Base-by-base conservation (phyloP, 768 basidiomycete species). In the Mycena alexandri region DNA sequence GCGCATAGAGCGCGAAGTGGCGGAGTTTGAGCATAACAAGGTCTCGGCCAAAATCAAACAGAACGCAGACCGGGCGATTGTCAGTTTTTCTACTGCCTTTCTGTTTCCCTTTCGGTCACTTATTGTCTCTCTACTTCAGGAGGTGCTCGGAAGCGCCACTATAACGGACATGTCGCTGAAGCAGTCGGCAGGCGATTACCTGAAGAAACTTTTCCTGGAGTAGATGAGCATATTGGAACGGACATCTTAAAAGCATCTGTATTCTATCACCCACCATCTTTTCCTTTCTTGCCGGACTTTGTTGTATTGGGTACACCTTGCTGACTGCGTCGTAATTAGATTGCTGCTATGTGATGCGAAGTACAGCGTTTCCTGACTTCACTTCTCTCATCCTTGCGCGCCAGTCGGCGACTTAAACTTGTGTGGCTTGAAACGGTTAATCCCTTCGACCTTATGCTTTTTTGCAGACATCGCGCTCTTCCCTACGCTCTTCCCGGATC, bases 111-210 rank as follows among this genome's bases (percentile, higher is more conserved):
- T 29, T 33, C 44, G 44, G 34, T 36, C 52, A 54, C 25, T 64
- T 58, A 62, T 41, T 55, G 13, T 54, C 8, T 33, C 43, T 56
- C 13, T 29, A 19, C 17, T 21, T 13, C 55, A 86, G 82, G 90
- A 91, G 57, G 67, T 93, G 44, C 77, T 93, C 68, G 82, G 83
- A 22, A 91, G 88, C 68, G 83, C 85, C 8, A 80, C 78, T 42
- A 82, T 87, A 10, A 38, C 38, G 38, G 90, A 92, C 67, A 81
- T 82, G n/a, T 81, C 83, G 13, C 82, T 92, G 59, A 89, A 87
- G 76, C 86, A 87, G 70, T 88, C 87, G 6, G 91, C 91, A 4
- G 84, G 87, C 47, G 91, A 92, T 55, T 93, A 90, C 78, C 78
- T 93, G 71, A 90, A 90, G 79, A 89, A 86, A 73, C 78, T 92